Evolutionary conservation across 805 yeast species (phyloP).

Genomic region (Candida lessepsii): DNA sequence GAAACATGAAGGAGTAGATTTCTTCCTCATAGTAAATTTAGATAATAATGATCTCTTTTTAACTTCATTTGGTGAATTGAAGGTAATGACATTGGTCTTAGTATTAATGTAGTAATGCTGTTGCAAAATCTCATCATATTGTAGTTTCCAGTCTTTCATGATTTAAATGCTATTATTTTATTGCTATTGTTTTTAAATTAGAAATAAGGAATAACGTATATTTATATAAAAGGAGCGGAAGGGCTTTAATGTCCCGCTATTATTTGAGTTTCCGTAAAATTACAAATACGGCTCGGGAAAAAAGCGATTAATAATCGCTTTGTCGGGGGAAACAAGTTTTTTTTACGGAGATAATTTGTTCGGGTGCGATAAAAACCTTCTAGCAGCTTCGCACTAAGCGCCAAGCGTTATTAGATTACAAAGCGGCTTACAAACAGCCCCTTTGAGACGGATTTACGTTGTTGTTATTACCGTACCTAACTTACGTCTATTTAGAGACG

Average conservation of each 20-base stretch:
- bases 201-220: not conserved
- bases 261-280: not conserved
- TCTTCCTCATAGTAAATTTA: slow-evolving; percentile 11
- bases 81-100: slow-evolving; percentile 33
- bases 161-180: no score
- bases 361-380: not conserved
- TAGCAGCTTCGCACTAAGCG: no score
- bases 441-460: no score
- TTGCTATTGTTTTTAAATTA: not conserved
- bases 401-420: no score
- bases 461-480: no score
- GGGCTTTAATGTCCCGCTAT: not conserved
- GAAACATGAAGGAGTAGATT: slow-evolving; percentile 5
- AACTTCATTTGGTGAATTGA: slow-evolving; percentile 49
- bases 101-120: slow-evolving; percentile 42
- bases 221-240: slow-evolving; percentile 2
- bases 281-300: slow-evolving; percentile 3
- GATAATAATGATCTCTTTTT: slow-evolving; percentile 12
- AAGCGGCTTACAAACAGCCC: no score
- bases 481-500: no score
- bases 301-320: slow-evolving; percentile 4
- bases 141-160: slow-evolving; percentile 23
- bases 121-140: slow-evolving; percentile 34
- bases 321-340: no score
- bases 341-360: slow-evolving; percentile 1